phyloP scores from a whole-genome alignment of 164 flowering plant genomes.

The Berberis thunbergii region DNA sequence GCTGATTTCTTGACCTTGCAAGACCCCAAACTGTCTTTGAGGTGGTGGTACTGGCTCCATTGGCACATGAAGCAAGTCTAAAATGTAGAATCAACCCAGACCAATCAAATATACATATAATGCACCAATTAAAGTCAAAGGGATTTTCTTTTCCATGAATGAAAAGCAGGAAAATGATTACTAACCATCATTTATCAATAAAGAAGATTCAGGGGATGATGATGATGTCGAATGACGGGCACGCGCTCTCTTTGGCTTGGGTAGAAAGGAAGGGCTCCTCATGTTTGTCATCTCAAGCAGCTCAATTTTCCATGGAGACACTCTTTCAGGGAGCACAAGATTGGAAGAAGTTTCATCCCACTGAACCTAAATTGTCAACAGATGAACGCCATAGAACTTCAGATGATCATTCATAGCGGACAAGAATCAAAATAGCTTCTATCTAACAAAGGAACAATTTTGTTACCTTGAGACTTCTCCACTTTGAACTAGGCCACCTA shows the following conservation, averaged over 20 bases:
- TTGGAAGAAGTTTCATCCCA: slow-evolving; percentile 38
- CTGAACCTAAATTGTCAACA: slow-evolving; percentile 29
- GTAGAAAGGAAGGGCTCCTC: slow-evolving; percentile 9
- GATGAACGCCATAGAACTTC: not conserved
- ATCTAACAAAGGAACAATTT: not conserved
- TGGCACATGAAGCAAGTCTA: slow-evolving; percentile 15
- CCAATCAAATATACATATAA: no score
- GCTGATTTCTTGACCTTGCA: slow-evolving; percentile 49
- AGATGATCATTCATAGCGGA: no score
- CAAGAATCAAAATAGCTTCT: not conserved
- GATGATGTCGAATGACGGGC: slow-evolving; percentile 7
- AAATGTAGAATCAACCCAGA: not conserved
- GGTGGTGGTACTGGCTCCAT: slow-evolving; percentile 9
- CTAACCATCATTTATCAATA: slow-evolving; percentile 24
- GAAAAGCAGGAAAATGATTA: slow-evolving; percentile 1
- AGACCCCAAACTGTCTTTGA: slow-evolving; percentile 27
- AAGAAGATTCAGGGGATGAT: slow-evolving; percentile 15
- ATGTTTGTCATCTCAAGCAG: slow-evolving; percentile 9
- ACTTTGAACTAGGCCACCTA: slow-evolving; percentile 52
- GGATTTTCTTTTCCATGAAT: not conserved
- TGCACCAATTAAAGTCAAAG: not conserved
- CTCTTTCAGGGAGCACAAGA: slow-evolving; percentile 24
- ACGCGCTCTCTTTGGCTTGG: slow-evolving; percentile 22
- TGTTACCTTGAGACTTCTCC: slow-evolving; percentile 48
- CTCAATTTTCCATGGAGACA: slow-evolving; percentile 53